Evolutionary conservation across 805 yeast species (phyloP).

Genomic region (Blastobotrys parvus): DNA sequence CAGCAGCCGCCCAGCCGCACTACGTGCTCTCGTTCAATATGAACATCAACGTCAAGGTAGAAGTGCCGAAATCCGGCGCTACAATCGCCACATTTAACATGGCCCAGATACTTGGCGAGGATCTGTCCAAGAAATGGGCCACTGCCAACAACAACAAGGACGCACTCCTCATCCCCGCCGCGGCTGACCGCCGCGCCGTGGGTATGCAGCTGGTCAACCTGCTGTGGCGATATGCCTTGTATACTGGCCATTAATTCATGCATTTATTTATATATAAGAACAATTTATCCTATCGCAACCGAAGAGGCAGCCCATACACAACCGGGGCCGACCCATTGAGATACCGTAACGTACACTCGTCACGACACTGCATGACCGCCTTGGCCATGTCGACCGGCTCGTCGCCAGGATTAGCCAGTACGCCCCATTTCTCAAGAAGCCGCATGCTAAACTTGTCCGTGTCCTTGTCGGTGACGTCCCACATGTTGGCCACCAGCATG

Average conservation of each 20-base stretch:
- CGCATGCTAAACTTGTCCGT: conserved; percentile 67
- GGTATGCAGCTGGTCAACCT: neutral
- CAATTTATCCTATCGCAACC: neutral
- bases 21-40: neutral
- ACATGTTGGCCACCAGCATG: conserved; percentile 72
- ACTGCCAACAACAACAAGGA: neutral
- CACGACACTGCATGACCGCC: conserved; percentile 58
- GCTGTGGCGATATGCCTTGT: neutral
- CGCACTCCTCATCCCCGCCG: no score
- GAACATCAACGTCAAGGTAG: neutral
- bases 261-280: neutral
- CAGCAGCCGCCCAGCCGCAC: neutral
- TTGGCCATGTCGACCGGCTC: conserved; percentile 33
- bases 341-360: conserved; percentile 57
- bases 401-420: conserved; percentile 28
- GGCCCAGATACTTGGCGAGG: neutral
- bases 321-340: conserved; percentile 93
- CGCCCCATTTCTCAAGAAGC: conserved; percentile 60
- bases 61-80: neutral
- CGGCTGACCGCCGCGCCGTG: neutral
- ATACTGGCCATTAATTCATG: neutral
- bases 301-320: conserved; percentile 72
- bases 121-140: neutral
- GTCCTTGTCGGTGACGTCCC: conserved; percentile 98
- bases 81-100: neutral